Evolutionary conservation across 2,329 filamentous ascomycete genomes (phyloP).

Genomic region (Calonectria naviculata): DNA sequence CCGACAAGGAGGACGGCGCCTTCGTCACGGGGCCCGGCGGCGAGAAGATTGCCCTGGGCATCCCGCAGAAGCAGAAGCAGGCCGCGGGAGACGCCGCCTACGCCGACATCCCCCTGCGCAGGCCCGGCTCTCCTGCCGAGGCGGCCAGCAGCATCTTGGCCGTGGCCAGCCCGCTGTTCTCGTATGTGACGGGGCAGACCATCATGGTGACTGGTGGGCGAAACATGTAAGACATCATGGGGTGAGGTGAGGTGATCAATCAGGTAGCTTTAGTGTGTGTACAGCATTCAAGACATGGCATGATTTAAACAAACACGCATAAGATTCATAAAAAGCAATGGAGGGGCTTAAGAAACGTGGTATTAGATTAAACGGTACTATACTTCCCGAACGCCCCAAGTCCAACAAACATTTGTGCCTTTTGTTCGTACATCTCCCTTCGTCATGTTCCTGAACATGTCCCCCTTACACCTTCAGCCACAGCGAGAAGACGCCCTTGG

Average conservation of each 20-base stretch:
- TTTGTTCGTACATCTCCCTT: slow-evolving; percentile 34
- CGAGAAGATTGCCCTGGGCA: slow-evolving; percentile 79
- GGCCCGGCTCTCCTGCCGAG: slow-evolving; percentile 82
- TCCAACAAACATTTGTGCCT: slow-evolving; percentile 36
- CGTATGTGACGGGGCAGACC: slow-evolving; percentile 88
- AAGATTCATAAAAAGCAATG: not conserved
- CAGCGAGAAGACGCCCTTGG: slow-evolving; percentile 82
- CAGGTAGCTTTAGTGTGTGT: not conserved
- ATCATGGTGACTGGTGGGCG: slow-evolving; percentile 86
- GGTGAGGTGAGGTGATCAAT: not conserved
- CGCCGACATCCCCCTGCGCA: slow-evolving; percentile 81
- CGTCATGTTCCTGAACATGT: not conserved
- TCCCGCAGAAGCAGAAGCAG: slow-evolving; percentile 70
- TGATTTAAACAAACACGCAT: not conserved
- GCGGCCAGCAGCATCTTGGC: slow-evolving; percentile 82
- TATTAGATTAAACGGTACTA: slow-evolving; percentile 47
- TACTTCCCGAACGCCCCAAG: slow-evolving; percentile 44
- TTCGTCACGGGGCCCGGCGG: slow-evolving; percentile 83
- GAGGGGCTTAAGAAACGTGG: slow-evolving; percentile 39
- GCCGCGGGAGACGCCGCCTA: slow-evolving; percentile 56
- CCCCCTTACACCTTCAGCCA: slow-evolving; percentile 77
- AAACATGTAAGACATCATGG: slow-evolving; percentile 58
- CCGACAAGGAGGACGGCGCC: slow-evolving; percentile 85
- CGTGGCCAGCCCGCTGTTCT: slow-evolving; percentile 83
- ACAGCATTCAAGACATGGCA: not conserved